Conservation (phyloP, 495 filamentous ascomycete species). For the Penicillium waksmanii region DNA sequence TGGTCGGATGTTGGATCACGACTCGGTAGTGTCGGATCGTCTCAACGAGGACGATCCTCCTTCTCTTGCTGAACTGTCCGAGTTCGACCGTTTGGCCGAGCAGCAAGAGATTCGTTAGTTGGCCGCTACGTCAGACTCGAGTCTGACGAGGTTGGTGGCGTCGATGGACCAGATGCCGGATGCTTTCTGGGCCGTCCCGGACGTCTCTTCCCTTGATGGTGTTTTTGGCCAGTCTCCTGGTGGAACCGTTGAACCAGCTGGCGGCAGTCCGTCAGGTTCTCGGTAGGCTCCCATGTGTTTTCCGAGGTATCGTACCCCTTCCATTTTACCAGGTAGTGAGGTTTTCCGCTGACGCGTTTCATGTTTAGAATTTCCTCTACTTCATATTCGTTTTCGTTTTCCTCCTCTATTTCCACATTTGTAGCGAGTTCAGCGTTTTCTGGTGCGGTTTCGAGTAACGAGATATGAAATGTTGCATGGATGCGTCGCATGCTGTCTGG, state of each 20-base stretch:
- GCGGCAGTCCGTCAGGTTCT: constrained; percentile 7
- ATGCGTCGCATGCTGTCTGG: constrained; percentile 10
- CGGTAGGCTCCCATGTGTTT: constrained; percentile 17
- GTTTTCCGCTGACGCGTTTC: background rate
- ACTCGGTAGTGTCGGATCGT: too few relatives aligned
- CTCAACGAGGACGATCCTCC: too few relatives aligned
- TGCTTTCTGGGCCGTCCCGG: too few relatives aligned
- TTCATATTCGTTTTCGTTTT: constrained; percentile 13
- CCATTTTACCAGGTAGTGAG: constrained; percentile 14
- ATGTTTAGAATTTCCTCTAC: constrained; percentile 4
- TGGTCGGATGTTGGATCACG: too few relatives aligned
- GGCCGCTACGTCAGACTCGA: too few relatives aligned
- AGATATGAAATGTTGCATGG: constrained; percentile 9
- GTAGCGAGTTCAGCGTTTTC: constrained; percentile 11
- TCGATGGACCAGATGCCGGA: too few relatives aligned
- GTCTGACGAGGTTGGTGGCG: too few relatives aligned
- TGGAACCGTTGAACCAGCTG: constrained; percentile 13
- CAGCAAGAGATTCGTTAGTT: too few relatives aligned
- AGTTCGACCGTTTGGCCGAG: too few relatives aligned
- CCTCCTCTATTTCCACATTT: constrained; percentile 13
- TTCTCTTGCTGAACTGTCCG: too few relatives aligned
- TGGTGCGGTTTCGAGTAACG: constrained; percentile 3
- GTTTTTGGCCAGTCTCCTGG: too few relatives aligned
- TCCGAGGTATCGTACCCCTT: constrained; percentile 14
- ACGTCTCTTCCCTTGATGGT: too few relatives aligned